phyloP scores from a whole-genome alignment of 2,329 filamentous ascomycete species.

The Fusarium lyarnte region DNA sequence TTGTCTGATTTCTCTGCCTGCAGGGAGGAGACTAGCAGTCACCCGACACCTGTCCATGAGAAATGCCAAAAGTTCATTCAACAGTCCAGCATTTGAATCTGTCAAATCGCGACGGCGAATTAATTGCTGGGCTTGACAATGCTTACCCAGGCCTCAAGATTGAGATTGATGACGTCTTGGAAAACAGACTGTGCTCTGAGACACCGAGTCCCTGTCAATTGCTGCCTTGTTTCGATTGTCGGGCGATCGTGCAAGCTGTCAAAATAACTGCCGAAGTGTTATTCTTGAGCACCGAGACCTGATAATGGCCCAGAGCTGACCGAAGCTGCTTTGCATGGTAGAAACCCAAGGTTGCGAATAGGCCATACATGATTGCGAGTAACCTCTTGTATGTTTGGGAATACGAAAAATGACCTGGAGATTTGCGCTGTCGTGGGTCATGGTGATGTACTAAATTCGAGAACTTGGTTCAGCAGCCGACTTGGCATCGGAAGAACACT shows the following conservation, averaged over 20 bases:
- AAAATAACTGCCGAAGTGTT: background rate
- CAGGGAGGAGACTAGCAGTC: too few species aligned
- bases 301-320: background rate
- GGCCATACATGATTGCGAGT: background rate
- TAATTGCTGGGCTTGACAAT: too few species aligned
- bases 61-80: background rate
- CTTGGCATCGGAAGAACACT: too few species aligned
- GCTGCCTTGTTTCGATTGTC: background rate
- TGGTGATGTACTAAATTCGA: too few species aligned
- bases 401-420: background rate
- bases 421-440: background rate
- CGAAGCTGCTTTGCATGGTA: background rate
- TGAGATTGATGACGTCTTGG: background rate
- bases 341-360: background rate
- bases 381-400: background rate
- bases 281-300: background rate
- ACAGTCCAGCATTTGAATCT: background rate
- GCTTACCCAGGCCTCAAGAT: fast-evolving
- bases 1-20: background rate
- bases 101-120: background rate
- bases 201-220: background rate
- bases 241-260: background rate
- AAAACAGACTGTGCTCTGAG: background rate
- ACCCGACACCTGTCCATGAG: background rate
- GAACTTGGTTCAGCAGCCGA: background rate